Evolutionary conservation across 2,329 filamentous ascomycete species (phyloP), one percentile per base, ranked within the genome.

Genomic region (Ophiostoma perfectum): DNA sequence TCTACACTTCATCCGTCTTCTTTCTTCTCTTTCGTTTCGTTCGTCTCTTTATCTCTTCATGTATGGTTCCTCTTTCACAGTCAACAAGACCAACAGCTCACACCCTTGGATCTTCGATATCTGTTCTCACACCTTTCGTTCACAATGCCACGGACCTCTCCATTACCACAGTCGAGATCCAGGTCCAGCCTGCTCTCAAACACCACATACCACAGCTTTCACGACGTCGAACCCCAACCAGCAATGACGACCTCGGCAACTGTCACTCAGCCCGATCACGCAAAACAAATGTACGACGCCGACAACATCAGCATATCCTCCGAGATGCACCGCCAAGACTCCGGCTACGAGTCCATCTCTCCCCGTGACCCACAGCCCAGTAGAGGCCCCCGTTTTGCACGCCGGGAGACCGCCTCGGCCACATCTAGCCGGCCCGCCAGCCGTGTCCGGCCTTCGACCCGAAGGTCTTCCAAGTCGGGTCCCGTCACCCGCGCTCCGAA

Each of bases 291-390:
- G 39, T 27, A 63, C 60, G 60, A 63, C 8, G 16, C 60, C 60
- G 63, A 64, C 63, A 64, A 64, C 18, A 38, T 38, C 9, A 64
- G 63, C 63, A 64, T 64, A 64, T 36, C n/a, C 18, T 60, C 66
- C 66, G 65, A 60, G 36, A 60, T 66, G 64, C 64, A 41, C 27
- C 64, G 64, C 44, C 64, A 65, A 18, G 64, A 65, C 45, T 65
- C 64, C n/a, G 52, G 65, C 38, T 55, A 58, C 47, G 65, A 42
- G n/a, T 66, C 65, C 7, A 44, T 66, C 16, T 42, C 49, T 4
- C 65, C 42, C 11, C 41, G 45, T 14, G 45, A 52, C 36, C 63
- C 63, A 64, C n/a, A 36, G 6, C 18, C 16, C 39, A 63, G n/a
- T 39, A 42, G 39, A 36, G 11, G 9, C 18, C 27, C 63, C 6